These are phyloP conservation scores for Phytophthora pluvialis DNA, from an alignment of 352 stramenopile genomes.

Conservation along the genomic window DNA sequence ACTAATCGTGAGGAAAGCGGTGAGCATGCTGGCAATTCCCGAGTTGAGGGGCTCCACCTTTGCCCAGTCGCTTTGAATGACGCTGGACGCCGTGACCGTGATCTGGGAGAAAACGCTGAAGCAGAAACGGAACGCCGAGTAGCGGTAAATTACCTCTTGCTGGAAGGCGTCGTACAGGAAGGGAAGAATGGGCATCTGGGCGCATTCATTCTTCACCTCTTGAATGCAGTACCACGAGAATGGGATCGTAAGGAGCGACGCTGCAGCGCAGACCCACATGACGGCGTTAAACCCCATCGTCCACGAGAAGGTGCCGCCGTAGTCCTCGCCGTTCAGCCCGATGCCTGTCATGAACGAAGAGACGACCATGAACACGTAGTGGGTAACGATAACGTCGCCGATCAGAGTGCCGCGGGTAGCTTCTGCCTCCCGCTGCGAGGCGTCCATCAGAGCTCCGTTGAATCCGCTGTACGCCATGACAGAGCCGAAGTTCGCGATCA, in stretches of 20 bases:
- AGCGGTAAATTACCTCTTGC: slow-evolving; percentile 50
- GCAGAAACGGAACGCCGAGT: slow-evolving; percentile 57
- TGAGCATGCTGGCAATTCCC: slow-evolving; percentile 51
- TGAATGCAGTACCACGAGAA: slow-evolving; percentile 49
- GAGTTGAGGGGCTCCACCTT: slow-evolving; percentile 63
- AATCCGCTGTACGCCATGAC: slow-evolving; percentile 73
- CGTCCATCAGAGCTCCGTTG: slow-evolving; percentile 63
- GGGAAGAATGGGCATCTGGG: slow-evolving; percentile 19
- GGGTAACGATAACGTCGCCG: slow-evolving; percentile 39
- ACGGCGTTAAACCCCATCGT: slow-evolving; percentile 60
- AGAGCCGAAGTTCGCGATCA: slow-evolving; percentile 70
- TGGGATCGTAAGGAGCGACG: slow-evolving; percentile 39
- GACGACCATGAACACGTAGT: slow-evolving; percentile 44
- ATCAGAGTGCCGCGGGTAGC: slow-evolving; percentile 45
- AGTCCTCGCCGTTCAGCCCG: slow-evolving; percentile 51
- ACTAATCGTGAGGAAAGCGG: slow-evolving; percentile 40
- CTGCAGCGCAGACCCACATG: slow-evolving; percentile 47
- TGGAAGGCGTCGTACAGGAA: slow-evolving; percentile 57
- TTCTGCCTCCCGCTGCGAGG: slow-evolving; percentile 54
- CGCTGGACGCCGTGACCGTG: slow-evolving; percentile 45
- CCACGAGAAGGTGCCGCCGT: slow-evolving; percentile 55
- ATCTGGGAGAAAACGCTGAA: slow-evolving; percentile 47
- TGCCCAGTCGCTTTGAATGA: slow-evolving; percentile 59
- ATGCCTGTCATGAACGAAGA: slow-evolving; percentile 52
- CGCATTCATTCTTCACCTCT: slow-evolving; percentile 38